These are phyloP conservation scores for Speleostelium caveatum DNA, from an alignment of 78 protist genomes.

Conservation along the genomic window DNA sequence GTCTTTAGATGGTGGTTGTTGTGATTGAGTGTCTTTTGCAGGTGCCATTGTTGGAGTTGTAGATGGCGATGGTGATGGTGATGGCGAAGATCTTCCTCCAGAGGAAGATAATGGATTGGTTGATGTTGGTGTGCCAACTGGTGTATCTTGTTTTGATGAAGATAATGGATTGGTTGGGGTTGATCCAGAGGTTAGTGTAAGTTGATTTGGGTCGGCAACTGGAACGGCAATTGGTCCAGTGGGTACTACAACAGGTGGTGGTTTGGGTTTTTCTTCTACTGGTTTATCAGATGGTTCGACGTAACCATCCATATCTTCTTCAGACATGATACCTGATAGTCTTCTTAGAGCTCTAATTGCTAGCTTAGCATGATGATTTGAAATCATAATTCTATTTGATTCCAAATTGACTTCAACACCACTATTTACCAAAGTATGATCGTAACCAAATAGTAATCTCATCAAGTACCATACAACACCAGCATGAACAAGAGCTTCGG, in stretches of 20 bases:
- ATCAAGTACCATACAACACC: slow-evolving; percentile 86
- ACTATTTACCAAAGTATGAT: slow-evolving; percentile 84
- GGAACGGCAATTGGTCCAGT: slow-evolving; percentile 66
- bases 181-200: slow-evolving; percentile 1
- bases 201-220: slow-evolving; percentile 22
- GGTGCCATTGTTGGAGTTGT: neutral
- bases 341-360: slow-evolving; percentile 29
- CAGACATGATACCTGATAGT: slow-evolving; percentile 43
- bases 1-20: neutral
- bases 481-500: slow-evolving; percentile 2
- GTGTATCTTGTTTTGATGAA: neutral
- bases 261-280: slow-evolving; percentile 3
- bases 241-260: slow-evolving; percentile 8
- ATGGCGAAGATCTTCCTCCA: neutral
- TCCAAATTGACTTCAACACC: slow-evolving; percentile 66
- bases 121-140: neutral
- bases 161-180: neutral
- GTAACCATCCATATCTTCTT: slow-evolving; percentile 68
- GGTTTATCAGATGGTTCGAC: slow-evolving; percentile 71
- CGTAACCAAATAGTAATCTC: slow-evolving; percentile 76
- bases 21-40: neutral
- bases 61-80: neutral
- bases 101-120: neutral
- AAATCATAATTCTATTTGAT: slow-evolving; percentile 61
- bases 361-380: slow-evolving; percentile 61